phyloP scores from a whole-genome alignment of 768 basidiomycete genomes.

The Panellus pusillus region DNA sequence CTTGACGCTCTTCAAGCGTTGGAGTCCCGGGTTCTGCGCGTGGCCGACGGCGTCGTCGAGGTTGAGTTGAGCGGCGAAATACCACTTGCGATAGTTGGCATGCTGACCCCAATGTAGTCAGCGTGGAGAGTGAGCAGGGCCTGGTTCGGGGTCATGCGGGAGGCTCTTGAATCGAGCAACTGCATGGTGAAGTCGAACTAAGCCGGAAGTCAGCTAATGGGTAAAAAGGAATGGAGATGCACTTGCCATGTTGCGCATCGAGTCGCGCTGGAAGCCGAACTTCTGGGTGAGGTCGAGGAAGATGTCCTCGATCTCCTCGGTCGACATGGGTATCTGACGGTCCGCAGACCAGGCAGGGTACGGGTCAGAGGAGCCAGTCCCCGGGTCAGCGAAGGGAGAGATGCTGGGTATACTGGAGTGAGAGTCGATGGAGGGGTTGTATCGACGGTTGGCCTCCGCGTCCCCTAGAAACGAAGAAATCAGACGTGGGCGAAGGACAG shows the following conservation, averaged over 20 bases:
- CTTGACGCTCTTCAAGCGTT: constrained; percentile 84
- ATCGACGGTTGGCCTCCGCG: constrained; percentile 38
- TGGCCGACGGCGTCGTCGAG: constrained; percentile 98
- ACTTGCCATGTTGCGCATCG: constrained; percentile 90
- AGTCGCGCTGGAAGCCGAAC: constrained; percentile 96
- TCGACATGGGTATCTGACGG: constrained; percentile 92
- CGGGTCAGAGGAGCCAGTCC: constrained; percentile 55
- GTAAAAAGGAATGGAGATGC: constrained; percentile 2
- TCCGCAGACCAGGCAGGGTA: constrained; percentile 97
- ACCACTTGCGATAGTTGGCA: constrained; percentile 99
- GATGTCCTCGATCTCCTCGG: constrained; percentile 98
- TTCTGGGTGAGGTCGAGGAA: constrained; percentile 98
- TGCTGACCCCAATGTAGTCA: constrained; percentile 99
- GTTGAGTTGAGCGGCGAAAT: constrained; percentile 98
- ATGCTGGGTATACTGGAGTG: constrained; percentile 58
- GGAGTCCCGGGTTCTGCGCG: constrained; percentile 89
- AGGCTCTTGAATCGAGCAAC: constrained; percentile 95
- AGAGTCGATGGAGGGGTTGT: constrained; percentile 60
- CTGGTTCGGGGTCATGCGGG: constrained; percentile 95
- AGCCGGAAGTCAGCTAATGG: constrained; percentile 16
- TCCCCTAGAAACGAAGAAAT: constrained; percentile 32
- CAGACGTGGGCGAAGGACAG: constrained; percentile 12
- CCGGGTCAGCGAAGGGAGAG: constrained; percentile 61
- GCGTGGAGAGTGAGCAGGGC: constrained; percentile 96
- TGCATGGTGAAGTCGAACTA: constrained; percentile 99